Evolutionary conservation across 2,329 filamentous ascomycete genomes (phyloP).

Genomic region (Ophiostoma pallidulum): DNA sequence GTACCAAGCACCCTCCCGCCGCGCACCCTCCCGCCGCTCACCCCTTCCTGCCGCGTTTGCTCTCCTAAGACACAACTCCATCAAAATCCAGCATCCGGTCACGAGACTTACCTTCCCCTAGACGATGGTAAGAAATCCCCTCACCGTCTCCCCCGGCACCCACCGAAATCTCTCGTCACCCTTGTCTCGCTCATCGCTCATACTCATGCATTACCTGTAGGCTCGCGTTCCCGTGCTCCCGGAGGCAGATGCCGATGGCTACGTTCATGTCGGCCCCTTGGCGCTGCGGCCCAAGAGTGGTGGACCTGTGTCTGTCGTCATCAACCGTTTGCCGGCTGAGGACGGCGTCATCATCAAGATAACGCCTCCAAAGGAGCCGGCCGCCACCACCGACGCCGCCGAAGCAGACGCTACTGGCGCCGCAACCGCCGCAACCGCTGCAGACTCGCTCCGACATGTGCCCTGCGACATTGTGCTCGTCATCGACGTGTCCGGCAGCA

Average conservation of each 20-base stretch:
- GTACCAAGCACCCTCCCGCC: no score
- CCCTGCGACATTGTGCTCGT: conserved; percentile 53
- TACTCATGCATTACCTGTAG: no score
- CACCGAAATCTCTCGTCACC: no score
- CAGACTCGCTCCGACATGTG: conserved; percentile 27
- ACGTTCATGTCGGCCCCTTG: not conserved
- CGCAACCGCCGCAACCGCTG: not conserved
- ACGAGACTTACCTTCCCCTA: no score
- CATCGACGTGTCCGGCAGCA: conserved; percentile 52
- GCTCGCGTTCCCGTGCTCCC: not conserved
- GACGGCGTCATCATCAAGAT: conserved; percentile 38
- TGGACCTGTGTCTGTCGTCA: not conserved
- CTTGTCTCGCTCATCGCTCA: no score
- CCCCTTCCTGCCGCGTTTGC: no score
- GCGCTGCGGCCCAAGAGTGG: not conserved
- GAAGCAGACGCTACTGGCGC: not conserved
- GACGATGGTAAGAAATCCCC: no score
- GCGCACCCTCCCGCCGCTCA: no score
- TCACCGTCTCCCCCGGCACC: no score
- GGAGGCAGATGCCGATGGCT: not conserved
- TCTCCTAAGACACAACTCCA: no score
- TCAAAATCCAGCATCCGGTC: no score
- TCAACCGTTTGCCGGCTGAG: conserved; percentile 28
- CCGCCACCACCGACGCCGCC: not conserved
- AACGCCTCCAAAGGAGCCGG: conserved; percentile 32